Percentiles rank a stretch among this genome's conserved stretches.
Conservation (phyloP, 2,329 filamentous ascomycete genomes). For the Aspergillus fumigatiaffinis region DNA sequence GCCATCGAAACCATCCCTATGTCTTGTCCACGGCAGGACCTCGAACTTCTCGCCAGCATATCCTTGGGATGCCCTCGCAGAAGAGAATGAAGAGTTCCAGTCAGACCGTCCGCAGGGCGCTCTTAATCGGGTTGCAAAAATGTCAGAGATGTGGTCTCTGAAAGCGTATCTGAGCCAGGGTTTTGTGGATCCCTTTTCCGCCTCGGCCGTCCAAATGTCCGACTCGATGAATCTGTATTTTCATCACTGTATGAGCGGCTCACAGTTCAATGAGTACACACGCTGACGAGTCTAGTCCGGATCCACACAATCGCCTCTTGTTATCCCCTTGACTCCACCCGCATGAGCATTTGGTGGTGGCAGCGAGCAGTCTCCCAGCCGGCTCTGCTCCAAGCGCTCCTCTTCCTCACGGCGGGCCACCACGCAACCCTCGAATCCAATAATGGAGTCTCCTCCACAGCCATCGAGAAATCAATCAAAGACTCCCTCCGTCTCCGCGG, state of each 20-base stretch:
- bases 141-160: conserved; percentile 4
- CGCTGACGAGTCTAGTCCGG: conserved; percentile 4
- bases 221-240: conserved; percentile 15
- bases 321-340: conserved; percentile 16
- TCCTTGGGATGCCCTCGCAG: too few species aligned
- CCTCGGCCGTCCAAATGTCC: conserved; percentile 3
- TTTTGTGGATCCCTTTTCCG: conserved; percentile 7
- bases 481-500: conserved; percentile 14
- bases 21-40: not conserved
- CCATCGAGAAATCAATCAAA: conserved; percentile 9
- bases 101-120: not conserved
- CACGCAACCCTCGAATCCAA: conserved; percentile 12
- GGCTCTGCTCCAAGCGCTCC: conserved; percentile 14
- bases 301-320: conserved; percentile 13
- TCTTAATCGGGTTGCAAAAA: not conserved
- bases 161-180: conserved; percentile 6
- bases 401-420: conserved; percentile 16
- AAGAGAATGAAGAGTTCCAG: not conserved
- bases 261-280: not conserved
- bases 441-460: conserved; percentile 8
- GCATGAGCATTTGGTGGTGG: conserved; percentile 16
- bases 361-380: conserved; percentile 13
- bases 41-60: too few species aligned
- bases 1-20: not conserved
- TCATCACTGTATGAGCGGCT: conserved; percentile 14